Evolutionary conservation across 208 protist species (phyloP).

Genomic region (Wallacemonas sp.): DNA sequence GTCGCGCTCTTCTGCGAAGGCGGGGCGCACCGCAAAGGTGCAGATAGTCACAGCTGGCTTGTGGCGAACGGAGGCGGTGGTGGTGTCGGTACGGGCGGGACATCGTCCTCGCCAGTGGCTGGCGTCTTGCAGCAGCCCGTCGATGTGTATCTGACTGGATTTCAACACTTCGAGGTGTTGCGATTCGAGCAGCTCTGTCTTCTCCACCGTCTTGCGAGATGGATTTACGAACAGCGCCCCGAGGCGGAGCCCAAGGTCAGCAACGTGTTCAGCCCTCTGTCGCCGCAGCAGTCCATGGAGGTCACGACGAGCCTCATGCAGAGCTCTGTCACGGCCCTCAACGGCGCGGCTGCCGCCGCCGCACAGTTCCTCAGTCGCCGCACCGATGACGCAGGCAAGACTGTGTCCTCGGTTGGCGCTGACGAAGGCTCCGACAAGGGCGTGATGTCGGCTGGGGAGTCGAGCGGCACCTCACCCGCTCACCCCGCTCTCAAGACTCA

Average conservation of each 20-base stretch:
- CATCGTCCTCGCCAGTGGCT: too few species aligned
- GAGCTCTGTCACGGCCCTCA: slow-evolving; percentile 4
- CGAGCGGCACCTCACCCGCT: background rate
- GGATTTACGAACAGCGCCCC: slow-evolving; percentile 14
- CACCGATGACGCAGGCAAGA: background rate
- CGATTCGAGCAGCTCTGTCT: slow-evolving; percentile 49
- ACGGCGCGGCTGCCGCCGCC: slow-evolving; percentile 3
- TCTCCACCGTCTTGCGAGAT: slow-evolving; percentile 35
- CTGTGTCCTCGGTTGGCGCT: background rate
- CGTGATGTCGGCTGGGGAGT: background rate
- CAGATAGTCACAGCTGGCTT: background rate
- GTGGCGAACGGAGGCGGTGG: background rate
- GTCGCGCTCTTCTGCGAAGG: slow-evolving; percentile 1
- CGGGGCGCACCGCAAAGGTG: background rate
- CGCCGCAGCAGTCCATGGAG: slow-evolving; percentile 21
- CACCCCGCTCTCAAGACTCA: background rate
- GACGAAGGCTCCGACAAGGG: background rate
- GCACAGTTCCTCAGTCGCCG: slow-evolving; percentile 22
- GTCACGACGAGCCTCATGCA: slow-evolving; percentile 25
- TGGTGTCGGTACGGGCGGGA: too few species aligned
- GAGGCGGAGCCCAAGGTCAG: slow-evolving; percentile 1
- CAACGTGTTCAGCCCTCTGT: slow-evolving; percentile 16
- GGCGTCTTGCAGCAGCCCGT: slow-evolving; percentile 12
- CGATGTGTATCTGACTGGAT: slow-evolving; percentile 28
- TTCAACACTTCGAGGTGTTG: slow-evolving; percentile 32